A percentile compares a stretch with the other conserved stretches of the same genome.
Evolutionary conservation across 768 basidiomycete species (phyloP).

Genomic region (Kwoniella sp.): DNA sequence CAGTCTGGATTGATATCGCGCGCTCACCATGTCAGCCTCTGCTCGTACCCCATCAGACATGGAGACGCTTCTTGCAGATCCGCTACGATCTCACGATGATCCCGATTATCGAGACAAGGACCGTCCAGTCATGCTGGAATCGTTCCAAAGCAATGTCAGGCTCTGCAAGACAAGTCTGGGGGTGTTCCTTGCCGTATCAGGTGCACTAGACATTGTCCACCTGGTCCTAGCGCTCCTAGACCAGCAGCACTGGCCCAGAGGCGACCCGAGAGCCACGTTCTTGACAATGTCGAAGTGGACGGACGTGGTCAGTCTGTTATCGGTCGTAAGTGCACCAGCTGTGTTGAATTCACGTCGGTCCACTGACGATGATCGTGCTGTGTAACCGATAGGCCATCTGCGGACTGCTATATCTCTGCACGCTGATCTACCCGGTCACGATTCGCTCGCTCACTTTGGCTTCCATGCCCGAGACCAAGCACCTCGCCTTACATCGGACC

Average conservation of each 20-base stretch:
- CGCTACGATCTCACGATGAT: background rate
- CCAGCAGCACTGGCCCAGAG: background rate
- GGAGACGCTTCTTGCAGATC: slow-evolving; percentile 15
- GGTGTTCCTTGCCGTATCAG: slow-evolving; percentile 4
- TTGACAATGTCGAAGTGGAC: too few species aligned
- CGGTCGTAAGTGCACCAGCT: too few species aligned
- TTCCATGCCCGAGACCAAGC: slow-evolving; percentile 1
- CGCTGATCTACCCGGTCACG: background rate
- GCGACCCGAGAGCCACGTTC: background rate
- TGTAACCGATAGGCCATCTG: too few species aligned
- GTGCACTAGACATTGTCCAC: slow-evolving; percentile 10
- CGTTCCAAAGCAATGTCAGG: slow-evolving; percentile 20
- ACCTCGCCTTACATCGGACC: slow-evolving; percentile 17
- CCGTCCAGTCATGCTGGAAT: slow-evolving; percentile 16
- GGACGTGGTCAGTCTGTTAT: too few species aligned
- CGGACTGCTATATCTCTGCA: too few species aligned
- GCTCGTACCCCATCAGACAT: slow-evolving; percentile 11
- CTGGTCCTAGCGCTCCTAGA: background rate
- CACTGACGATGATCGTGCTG: too few species aligned
- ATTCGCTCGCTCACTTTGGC: slow-evolving; percentile 3
- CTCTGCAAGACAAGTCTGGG: slow-evolving; percentile 13
- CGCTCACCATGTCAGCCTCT: background rate
- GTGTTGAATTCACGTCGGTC: too few species aligned
- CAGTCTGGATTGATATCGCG: background rate
- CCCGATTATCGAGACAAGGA: slow-evolving; percentile 11